Conservation (phyloP, 176 grass and related monocot species). For the Bonia amplexicaulis region DNA sequence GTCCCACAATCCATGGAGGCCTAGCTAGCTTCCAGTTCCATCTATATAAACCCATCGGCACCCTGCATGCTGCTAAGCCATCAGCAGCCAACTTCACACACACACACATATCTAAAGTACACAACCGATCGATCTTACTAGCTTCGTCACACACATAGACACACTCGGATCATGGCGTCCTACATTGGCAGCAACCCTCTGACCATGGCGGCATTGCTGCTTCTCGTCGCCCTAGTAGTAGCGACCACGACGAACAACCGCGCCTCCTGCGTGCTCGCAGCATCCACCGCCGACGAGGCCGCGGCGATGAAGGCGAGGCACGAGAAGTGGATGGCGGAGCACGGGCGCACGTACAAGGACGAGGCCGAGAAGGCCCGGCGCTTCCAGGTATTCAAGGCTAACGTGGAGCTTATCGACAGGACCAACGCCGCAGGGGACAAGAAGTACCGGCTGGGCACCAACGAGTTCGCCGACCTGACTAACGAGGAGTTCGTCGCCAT, state of each 20-base stretch:
- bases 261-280: neutral
- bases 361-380: constrained; percentile 28
- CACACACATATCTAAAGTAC: too few species aligned
- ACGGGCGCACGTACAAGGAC: constrained; percentile 37
- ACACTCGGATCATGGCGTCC: neutral
- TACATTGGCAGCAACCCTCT: neutral
- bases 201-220: neutral
- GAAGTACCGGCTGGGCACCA: constrained; percentile 25
- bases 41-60: too few species aligned
- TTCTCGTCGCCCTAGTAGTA: neutral
- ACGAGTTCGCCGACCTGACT: constrained; percentile 41
- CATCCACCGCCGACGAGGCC: neutral
- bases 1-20: too few species aligned
- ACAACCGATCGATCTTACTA: too few species aligned
- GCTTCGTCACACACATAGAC: too few species aligned
- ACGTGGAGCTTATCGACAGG: constrained; percentile 27
- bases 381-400: constrained; percentile 39
- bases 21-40: too few species aligned
- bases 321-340: constrained; percentile 36
- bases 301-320: neutral
- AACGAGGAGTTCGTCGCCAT: constrained; percentile 33
- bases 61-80: too few species aligned
- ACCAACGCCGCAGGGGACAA: constrained; percentile 18
- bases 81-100: too few species aligned
- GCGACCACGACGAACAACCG: neutral